phyloP scores from a whole-genome alignment of 148 eudicot genomes.

The Vaccinium macrocarpon region DNA sequence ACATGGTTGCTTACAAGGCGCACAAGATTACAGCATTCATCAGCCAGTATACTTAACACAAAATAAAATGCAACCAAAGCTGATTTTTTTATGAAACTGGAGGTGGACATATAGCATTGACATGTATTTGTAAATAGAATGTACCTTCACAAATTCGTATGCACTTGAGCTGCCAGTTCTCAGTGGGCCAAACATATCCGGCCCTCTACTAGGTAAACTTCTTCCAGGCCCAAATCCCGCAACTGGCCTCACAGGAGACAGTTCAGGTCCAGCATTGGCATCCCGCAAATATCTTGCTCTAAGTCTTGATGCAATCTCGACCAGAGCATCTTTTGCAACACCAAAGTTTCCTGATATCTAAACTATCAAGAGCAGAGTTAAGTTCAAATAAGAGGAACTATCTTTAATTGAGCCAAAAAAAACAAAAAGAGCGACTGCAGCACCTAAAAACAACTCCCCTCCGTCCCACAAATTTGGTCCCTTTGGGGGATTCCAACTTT shows the following conservation, averaged over 20 bases:
- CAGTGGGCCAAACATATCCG: constrained; percentile 30
- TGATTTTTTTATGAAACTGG: neutral
- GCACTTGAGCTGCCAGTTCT: constrained; percentile 41
- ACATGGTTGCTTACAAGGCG: neutral
- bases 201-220: constrained; percentile 36
- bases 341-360: constrained; percentile 72
- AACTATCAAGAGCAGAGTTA: constrained; percentile 11
- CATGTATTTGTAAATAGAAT: neutral
- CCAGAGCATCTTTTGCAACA: constrained; percentile 71
- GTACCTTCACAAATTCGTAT: constrained; percentile 45
- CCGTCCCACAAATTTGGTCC: no score
- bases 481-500: no score
- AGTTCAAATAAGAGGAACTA: constrained; percentile 10
- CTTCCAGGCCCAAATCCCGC: constrained; percentile 42
- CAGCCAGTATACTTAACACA: neutral
- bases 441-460: neutral
- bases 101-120: neutral
- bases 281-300: constrained; percentile 60
- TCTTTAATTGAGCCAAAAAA: constrained; percentile 1
- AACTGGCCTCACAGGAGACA: constrained; percentile 38
- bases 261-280: constrained; percentile 42
- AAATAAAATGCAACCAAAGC: neutral
- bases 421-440: neutral
- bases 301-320: constrained; percentile 66
- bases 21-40: neutral